Evolutionary conservation across 192 early-diverging fungal genomes (phyloP).

Genomic region (Coemansia guatemalensis): DNA sequence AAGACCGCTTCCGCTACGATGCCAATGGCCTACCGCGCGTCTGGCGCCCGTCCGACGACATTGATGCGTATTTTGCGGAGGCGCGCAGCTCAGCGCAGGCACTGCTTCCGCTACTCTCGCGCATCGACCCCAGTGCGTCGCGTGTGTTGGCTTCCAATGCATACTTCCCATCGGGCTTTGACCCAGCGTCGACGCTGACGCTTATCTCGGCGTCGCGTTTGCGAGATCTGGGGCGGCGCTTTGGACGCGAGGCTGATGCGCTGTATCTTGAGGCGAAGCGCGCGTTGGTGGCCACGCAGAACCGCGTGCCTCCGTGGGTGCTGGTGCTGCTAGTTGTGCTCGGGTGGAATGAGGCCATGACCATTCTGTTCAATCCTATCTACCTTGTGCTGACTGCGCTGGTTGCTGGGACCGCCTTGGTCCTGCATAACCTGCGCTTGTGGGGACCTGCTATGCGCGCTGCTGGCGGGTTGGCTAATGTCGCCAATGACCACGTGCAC

Average conservation of each 20-base stretch:
- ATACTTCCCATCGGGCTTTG: conserved; percentile 56
- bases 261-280: conserved; percentile 97
- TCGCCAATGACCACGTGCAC: conserved; percentile 54
- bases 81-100: conserved; percentile 68
- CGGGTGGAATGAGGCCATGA: conserved; percentile 96
- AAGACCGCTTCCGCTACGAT: conserved; percentile 93
- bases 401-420: conserved; percentile 58
- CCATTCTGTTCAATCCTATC: conserved; percentile 80
- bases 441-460: conserved; percentile 64
- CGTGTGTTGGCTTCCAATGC: neutral
- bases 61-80: conserved; percentile 78
- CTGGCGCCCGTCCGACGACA: conserved; percentile 95
- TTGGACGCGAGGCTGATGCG: conserved; percentile 87
- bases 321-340: conserved; percentile 73
- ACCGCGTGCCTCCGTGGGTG: conserved; percentile 86
- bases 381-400: conserved; percentile 70
- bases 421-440: conserved; percentile 66
- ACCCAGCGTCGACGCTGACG: conserved; percentile 60
- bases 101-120: conserved; percentile 69
- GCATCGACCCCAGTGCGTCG: conserved; percentile 59
- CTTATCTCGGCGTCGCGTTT: conserved; percentile 62
- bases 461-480: conserved; percentile 32
- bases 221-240: conserved; percentile 74
- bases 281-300: conserved; percentile 83
- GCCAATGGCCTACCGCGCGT: conserved; percentile 88